Conservation (phyloP, 805 yeast species). For the Teunomyces stri region DNA sequence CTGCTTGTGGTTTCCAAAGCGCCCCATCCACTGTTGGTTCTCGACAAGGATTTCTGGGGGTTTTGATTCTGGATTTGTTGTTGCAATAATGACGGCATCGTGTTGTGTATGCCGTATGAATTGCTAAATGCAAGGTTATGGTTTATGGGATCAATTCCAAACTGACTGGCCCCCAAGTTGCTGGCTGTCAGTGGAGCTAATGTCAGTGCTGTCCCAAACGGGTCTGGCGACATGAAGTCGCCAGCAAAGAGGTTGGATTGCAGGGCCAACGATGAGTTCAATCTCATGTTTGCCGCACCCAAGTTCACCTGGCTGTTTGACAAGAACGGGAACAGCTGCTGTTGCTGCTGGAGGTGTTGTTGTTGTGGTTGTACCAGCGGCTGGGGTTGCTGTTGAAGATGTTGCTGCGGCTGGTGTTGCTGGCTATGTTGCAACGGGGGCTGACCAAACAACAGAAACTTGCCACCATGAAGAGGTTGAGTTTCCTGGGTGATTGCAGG, state of each 20-base stretch:
- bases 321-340: constrained; percentile 22
- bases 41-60: constrained; percentile 28
- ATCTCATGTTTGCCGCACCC: constrained; percentile 28
- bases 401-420: constrained; percentile 7
- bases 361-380: constrained; percentile 2
- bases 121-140: constrained; percentile 14
- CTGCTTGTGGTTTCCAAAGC: constrained; percentile 22
- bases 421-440: not conserved
- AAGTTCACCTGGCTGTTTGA: constrained; percentile 21
- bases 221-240: constrained; percentile 21
- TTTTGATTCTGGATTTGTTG: constrained; percentile 10
- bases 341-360: constrained; percentile 6
- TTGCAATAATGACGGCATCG: constrained; percentile 28
- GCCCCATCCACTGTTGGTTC: constrained; percentile 41
- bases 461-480: constrained; percentile 1
- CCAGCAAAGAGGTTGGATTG: constrained; percentile 21
- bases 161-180: constrained; percentile 15
- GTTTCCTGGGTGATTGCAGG: constrained; percentile 27
- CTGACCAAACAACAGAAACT: constrained; percentile 1
- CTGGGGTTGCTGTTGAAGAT: constrained; percentile 1
- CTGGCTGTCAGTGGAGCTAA: constrained; percentile 10
- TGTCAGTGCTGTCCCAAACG: constrained; percentile 14
- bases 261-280: constrained; percentile 12
- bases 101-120: constrained; percentile 12
- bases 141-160: constrained; percentile 25